phyloP scores from a whole-genome alignment of 352 stramenopile genomes.

The Discostella stelligera region DNA sequence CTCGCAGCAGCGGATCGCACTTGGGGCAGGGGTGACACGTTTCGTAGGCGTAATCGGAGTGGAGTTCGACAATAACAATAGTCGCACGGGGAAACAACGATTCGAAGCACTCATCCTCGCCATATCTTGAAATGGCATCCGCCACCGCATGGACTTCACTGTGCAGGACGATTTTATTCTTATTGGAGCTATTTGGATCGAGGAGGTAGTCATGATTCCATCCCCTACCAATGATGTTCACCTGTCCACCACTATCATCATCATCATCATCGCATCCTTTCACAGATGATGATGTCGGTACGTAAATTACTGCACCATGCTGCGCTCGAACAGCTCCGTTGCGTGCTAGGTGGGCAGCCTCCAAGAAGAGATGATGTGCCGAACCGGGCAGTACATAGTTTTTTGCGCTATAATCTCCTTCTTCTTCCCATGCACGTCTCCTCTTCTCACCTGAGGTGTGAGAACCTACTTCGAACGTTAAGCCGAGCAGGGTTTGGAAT shows the following conservation, averaged over 20 bases:
- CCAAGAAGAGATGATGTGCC: conserved; percentile 17
- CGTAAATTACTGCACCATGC: conserved; percentile 47
- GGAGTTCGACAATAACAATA: conserved; percentile 46
- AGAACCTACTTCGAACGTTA: conserved; percentile 5
- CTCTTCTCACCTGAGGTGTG: conserved; percentile 29
- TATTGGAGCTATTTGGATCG: conserved; percentile 19
- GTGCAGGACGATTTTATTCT: conserved; percentile 52
- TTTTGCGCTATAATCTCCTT: neutral
- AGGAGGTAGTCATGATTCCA: conserved; percentile 47
- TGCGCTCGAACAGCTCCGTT: conserved; percentile 35
- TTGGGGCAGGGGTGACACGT: conserved; percentile 46
- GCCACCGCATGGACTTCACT: conserved; percentile 38
- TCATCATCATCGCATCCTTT: neutral
- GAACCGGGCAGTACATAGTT: neutral
- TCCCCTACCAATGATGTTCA: conserved; percentile 32
- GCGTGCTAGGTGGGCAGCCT: conserved; percentile 44
- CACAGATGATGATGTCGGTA: neutral
- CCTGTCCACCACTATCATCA: neutral
- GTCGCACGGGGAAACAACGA: conserved; percentile 36
- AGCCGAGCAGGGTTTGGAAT: conserved; percentile 20
- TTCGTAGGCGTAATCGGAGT: conserved; percentile 45
- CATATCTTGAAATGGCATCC: conserved; percentile 33
- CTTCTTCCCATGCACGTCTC: conserved; percentile 9
- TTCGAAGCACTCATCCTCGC: conserved; percentile 44
- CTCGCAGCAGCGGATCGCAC: conserved; percentile 39